Evolutionary conservation across 2,329 filamentous ascomycete genomes (phyloP), one percentile per base, ranked within the genome.

Genomic region (Nigrospora sphaerica): DNA sequence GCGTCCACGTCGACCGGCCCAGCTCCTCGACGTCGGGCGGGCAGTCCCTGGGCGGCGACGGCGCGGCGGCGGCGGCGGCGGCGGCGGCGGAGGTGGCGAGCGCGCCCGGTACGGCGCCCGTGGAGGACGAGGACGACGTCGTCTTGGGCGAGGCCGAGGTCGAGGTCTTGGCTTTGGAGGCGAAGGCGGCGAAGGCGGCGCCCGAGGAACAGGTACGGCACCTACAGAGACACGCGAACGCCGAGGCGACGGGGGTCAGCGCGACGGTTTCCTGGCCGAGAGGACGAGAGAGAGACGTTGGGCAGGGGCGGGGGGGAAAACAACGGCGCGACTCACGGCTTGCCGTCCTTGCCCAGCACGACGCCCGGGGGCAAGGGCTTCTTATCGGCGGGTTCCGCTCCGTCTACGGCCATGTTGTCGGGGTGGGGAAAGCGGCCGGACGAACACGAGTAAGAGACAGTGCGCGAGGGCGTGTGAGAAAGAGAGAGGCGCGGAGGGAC

Each of bases 1-100:
- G 78, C 0, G 90, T 96, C 93, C 93, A 98, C 12, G 89, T 88
- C 49, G 83, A 84, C 51, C 90, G 87, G 42, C 93, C 93, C 5
- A 98, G 82, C 14, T 75, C 70, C 62, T 95, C 89, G 53, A 96
- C 88, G 62, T 97, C 91, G 1, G 93, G 86, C 0, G 93, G 93
- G 62, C 92, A 97, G 66, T 95, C 86, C 47, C 72, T 51, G 9
- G 75, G 72, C 13, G 70, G 62, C 33, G 66, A 53, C 5, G 70
- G 48, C 9, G 68, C 45, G 6, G 67, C 59, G 13, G 70, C 47
- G 19, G 62, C 55, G 5, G 67, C 53, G 14, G 64, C 48, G 5
- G 58, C 47, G 7, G 56, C 48, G 33, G 63, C 52, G 14, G 62
- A 52, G 16, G 58, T 61, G n/a, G 63, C 53, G 18, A 59, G 61